Conservation (phyloP, 2,329 filamentous ascomycete genomes). For the Cyphellophora attinorum region DNA sequence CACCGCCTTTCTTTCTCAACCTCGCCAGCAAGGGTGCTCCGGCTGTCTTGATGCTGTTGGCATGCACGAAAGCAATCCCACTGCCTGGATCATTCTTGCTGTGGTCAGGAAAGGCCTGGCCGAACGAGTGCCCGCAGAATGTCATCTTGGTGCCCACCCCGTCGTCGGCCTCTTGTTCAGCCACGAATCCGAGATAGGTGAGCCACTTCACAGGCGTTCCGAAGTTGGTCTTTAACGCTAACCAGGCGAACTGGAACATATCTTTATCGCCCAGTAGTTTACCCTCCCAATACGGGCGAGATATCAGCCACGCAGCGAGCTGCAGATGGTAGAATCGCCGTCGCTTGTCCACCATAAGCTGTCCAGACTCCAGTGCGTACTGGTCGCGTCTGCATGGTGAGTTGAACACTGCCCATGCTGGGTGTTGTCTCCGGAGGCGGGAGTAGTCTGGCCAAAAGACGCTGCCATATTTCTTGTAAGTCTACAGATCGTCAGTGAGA, state of each 20-base stretch:
- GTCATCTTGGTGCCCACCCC: too few relatives aligned
- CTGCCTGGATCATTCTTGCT: too few relatives aligned
- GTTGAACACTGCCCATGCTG: slow-evolving; percentile 27
- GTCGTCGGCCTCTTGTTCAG: slow-evolving; percentile 15
- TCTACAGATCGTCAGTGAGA: too few relatives aligned
- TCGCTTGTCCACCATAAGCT: slow-evolving; percentile 27
- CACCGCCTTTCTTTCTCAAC: too few relatives aligned
- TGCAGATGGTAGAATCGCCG: slow-evolving; percentile 29
- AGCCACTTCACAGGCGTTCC: slow-evolving; percentile 23
- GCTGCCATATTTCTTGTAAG: slow-evolving; percentile 21
- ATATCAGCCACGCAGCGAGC: slow-evolving; percentile 26
- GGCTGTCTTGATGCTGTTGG: too few relatives aligned
- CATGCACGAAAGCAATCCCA: too few relatives aligned
- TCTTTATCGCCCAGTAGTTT: slow-evolving; percentile 30
- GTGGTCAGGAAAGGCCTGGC: slow-evolving; percentile 26
- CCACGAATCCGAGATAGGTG: slow-evolving; percentile 22
- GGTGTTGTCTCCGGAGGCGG: slow-evolving; percentile 22
- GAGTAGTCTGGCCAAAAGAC: slow-evolving; percentile 30
- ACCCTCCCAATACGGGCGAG: too few relatives aligned
- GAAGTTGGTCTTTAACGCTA: slow-evolving; percentile 24
- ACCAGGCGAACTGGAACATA: slow-evolving; percentile 26
- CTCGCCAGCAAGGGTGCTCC: too few relatives aligned
- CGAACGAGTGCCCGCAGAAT: slow-evolving; percentile 27
- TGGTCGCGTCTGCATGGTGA: slow-evolving; percentile 26
- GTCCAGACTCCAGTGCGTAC: slow-evolving; percentile 26